Percentiles rank a stretch among this genome's conserved stretches.
These are phyloP conservation scores for Trichoderma endophyticum DNA, from an alignment of 2,329 filamentous ascomycete species.

Conservation along the genomic window DNA sequence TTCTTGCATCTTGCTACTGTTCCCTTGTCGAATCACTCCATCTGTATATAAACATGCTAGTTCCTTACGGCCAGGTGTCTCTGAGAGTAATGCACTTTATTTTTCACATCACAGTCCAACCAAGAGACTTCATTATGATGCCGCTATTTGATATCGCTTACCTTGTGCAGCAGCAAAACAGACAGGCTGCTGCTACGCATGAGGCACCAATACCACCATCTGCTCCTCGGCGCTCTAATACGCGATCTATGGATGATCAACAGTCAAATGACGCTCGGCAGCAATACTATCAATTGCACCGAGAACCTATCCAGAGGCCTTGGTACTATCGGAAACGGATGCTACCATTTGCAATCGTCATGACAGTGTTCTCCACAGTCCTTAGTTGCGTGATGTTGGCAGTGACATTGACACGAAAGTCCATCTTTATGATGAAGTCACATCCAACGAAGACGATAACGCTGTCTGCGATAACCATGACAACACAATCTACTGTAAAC, in stretches of 20 bases:
- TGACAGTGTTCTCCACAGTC: background rate
- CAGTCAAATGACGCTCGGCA: background rate
- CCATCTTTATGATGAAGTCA: background rate
- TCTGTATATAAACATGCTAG: background rate
- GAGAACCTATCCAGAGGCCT: background rate
- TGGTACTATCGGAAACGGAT: slow-evolving; percentile 12
- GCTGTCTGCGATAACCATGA: background rate
- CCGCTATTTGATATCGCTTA: slow-evolving; percentile 1
- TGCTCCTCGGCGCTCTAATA: background rate
- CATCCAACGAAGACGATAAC: slow-evolving; percentile 1
- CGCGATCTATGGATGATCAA: background rate
- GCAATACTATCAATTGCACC: slow-evolving; percentile 1
- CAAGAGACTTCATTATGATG: background rate
- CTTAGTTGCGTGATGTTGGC: background rate
- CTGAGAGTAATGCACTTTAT: background rate
- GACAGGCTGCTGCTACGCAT: background rate
- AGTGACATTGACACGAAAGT: slow-evolving; percentile 3
- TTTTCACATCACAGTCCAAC: background rate
- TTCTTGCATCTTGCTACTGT: background rate
- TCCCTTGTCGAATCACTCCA: background rate
- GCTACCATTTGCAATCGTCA: slow-evolving; percentile 4
- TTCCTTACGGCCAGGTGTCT: background rate
- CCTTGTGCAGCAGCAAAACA: background rate
- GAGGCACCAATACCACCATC: background rate
- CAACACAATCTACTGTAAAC: background rate